Evolutionary conservation across 495 filamentous ascomycete species (phyloP), one percentile per base, ranked within the genome.

Genomic region (Podospora comata): DNA sequence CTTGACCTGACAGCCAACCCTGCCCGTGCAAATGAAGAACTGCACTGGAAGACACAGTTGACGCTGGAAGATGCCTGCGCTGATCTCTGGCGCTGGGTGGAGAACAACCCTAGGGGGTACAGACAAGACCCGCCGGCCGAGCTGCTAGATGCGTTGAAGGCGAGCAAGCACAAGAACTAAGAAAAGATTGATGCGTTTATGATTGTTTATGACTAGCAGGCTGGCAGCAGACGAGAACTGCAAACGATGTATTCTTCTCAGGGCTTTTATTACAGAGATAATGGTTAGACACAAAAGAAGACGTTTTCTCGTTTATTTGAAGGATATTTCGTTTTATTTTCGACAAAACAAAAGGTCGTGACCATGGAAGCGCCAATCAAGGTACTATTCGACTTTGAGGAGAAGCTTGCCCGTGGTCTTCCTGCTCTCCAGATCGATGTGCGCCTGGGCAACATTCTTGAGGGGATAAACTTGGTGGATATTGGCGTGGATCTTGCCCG

Each of bases 101-200:
- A 91, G 79, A 98, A 97, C 81, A 98, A 99, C 81, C 95, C 95
- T 56, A 86, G 92, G 82, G 95, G 95, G 19, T 98, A 98, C 82
- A 85, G 92, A 64, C 94, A 97, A 81, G 81, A 91, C 70, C 93
- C 95, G 23, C 95, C 95, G 34, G 86, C 92, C 67, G 89, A 91
- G 78, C 84, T 99, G 72, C 75, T 97, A 30, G 89, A 91, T 66
- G 83, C 84, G 73, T 76, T 95, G 72, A 89, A 92, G 74, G 73
- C 74, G 2, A 76, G 73, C 65, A 72, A 73, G 64, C 76, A 75
- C 62, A 78, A 71, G 28, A 64, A 60, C 56, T 56, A 20, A 56
- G 11, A 3, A 13, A 56, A 19, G 16, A 34, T 26, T 30, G 54
- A 54, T n/a, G 0, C 23, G 53, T 27, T 39, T 48, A 57, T 4